Conservation (phyloP, 768 basidiomycete genomes). For the Lactifluus hygrophoroides region DNA sequence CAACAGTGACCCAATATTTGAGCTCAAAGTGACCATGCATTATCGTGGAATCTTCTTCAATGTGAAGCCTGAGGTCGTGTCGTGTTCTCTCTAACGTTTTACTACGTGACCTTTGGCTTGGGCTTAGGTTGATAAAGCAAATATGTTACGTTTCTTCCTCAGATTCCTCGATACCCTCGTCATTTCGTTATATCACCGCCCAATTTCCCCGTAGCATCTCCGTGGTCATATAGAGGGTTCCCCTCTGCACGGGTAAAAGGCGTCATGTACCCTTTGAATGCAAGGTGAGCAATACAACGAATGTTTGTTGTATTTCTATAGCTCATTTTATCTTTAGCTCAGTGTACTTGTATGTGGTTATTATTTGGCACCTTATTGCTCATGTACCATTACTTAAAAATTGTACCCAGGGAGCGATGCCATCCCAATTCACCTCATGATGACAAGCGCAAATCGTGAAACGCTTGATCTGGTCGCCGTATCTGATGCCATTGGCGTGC, state of each 20-base stretch:
- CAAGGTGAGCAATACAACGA: neutral
- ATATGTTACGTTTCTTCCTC: neutral
- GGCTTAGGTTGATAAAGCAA: neutral
- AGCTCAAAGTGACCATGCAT: conserved; percentile 7
- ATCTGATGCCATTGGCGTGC: neutral
- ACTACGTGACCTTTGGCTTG: neutral
- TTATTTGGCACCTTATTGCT: neutral
- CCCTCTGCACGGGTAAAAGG: conserved; percentile 4
- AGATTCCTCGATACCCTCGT: neutral
- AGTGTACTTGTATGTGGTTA: neutral
- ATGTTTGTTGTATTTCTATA: neutral
- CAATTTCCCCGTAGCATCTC: neutral
- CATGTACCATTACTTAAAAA: neutral
- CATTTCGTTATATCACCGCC: no score
- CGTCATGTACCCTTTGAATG: conserved; percentile 11
- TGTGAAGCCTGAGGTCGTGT: conserved; percentile 1
- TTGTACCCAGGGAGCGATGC: neutral
- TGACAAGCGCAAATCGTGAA: neutral
- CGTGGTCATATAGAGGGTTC: conserved; percentile 1
- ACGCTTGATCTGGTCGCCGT: conserved; percentile 5
- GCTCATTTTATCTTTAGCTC: neutral
- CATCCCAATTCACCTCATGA: conserved; percentile 9
- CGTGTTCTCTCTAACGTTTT: neutral
- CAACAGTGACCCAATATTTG: neutral
- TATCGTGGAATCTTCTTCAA: neutral